Conservation (phyloP, 768 basidiomycete species). For the Pholiota molesta region DNA sequence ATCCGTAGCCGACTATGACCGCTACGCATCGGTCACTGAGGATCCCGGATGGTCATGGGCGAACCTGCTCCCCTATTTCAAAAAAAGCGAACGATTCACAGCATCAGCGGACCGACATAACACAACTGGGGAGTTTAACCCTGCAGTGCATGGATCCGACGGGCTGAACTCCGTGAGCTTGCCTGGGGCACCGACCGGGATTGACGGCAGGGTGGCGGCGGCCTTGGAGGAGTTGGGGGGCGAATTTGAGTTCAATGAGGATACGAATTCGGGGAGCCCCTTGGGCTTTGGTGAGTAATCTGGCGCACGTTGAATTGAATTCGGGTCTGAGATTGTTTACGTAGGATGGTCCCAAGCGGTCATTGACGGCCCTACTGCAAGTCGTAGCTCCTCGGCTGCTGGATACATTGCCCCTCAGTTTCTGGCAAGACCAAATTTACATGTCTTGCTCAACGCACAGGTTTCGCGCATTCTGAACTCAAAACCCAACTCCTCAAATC, state of each 20-base stretch:
- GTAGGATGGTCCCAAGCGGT: conserved; percentile 24
- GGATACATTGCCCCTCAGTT: conserved; percentile 30
- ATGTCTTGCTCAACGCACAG: conserved; percentile 32
- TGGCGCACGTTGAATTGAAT: conserved; percentile 17
- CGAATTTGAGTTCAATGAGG: conserved; percentile 27
- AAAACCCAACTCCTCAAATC: neutral
- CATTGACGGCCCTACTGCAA: conserved; percentile 24
- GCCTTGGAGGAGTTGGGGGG: conserved; percentile 40
- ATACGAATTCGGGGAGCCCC: conserved; percentile 30
- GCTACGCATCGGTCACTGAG: conserved; percentile 49
- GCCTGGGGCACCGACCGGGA: conserved; percentile 22
- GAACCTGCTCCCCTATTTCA: conserved; percentile 31
- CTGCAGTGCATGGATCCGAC: conserved; percentile 29
- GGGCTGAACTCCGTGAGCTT: conserved; percentile 33
- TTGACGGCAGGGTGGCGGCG: conserved; percentile 30
- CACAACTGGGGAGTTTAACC: conserved; percentile 32
- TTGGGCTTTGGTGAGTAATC: conserved; percentile 29
- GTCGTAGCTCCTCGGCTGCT: conserved; percentile 33
- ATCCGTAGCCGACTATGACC: conserved; percentile 51
- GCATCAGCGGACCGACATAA: conserved; percentile 33
- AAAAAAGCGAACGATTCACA: conserved; percentile 21
- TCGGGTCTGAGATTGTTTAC: neutral
- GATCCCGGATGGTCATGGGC: conserved; percentile 51
- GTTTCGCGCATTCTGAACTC: conserved; percentile 27
- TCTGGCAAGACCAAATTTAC: conserved; percentile 29